These are phyloP conservation scores for Boletus subparvulus DNA, from an alignment of 768 basidiomycete species.

Conservation along the genomic window DNA sequence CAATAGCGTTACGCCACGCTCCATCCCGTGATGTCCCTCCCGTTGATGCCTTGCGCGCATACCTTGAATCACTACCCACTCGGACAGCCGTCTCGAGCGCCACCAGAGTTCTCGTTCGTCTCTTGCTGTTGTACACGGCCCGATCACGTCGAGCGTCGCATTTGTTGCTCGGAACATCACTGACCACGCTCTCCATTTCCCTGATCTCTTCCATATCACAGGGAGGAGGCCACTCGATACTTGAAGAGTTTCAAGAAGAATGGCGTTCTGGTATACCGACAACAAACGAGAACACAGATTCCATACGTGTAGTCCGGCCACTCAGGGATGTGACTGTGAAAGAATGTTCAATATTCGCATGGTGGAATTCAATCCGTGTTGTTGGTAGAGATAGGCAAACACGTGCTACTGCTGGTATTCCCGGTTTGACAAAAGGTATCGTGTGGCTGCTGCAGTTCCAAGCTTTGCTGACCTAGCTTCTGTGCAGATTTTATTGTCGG, in stretches of 20 bases:
- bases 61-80: slow-evolving; percentile 69
- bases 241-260: slow-evolving; percentile 69
- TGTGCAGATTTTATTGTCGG: slow-evolving; percentile 73
- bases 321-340: slow-evolving; percentile 74
- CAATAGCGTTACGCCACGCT: slow-evolving; percentile 24
- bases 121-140: slow-evolving; percentile 72
- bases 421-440: slow-evolving; percentile 65
- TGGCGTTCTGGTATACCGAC: slow-evolving; percentile 44
- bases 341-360: slow-evolving; percentile 74
- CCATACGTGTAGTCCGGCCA: slow-evolving; percentile 60
- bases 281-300: not conserved
- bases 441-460: not conserved
- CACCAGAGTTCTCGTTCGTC: slow-evolving; percentile 57
- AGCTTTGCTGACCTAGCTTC: not conserved
- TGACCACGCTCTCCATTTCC: slow-evolving; percentile 75
- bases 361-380: slow-evolving; percentile 63
- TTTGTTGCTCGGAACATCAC: slow-evolving; percentile 71
- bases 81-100: slow-evolving; percentile 64
- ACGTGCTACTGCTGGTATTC: slow-evolving; percentile 58
- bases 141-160: slow-evolving; percentile 62
- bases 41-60: slow-evolving; percentile 41
- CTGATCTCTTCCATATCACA: slow-evolving; percentile 73
- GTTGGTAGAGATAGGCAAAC: slow-evolving; percentile 48
- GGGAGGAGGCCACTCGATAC: slow-evolving; percentile 71
- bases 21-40: slow-evolving; percentile 17